phyloP scores from a whole-genome alignment of 768 basidiomycete species.

The Termitomyces sp. region DNA sequence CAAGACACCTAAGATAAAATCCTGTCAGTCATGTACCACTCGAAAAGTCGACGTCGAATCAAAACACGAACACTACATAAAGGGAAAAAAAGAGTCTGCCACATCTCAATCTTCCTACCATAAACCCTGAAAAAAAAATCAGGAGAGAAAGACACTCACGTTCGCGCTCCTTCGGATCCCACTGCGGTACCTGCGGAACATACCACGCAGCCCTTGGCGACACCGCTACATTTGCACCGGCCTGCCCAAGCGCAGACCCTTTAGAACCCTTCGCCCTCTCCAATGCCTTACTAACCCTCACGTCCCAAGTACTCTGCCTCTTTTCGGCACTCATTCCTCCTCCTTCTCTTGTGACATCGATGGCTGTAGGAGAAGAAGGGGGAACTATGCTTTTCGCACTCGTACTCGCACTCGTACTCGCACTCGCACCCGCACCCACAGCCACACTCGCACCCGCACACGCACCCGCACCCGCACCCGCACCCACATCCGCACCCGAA shows the following conservation, averaged over 20 bases:
- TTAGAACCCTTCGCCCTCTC: slow-evolving; percentile 1
- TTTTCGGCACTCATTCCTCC: not conserved
- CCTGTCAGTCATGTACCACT: not conserved
- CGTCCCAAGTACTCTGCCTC: slow-evolving; percentile 7
- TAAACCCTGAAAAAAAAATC: too few species aligned
- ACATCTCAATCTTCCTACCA: too few species aligned
- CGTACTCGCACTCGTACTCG: too few species aligned
- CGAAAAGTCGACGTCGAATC: not conserved
- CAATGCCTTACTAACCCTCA: slow-evolving; percentile 10
- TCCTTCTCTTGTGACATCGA: not conserved
- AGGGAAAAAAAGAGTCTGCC: not conserved
- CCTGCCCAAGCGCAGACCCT: not conserved
- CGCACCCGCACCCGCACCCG: too few species aligned
- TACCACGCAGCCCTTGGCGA: not conserved
- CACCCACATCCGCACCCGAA: too few species aligned
- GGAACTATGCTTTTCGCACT: not conserved
- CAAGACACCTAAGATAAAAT: not conserved
- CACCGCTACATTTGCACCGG: not conserved
- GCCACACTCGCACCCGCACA: too few species aligned
- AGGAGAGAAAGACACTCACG: not conserved
- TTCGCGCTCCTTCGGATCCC: not conserved
- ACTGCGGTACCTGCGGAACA: slow-evolving; percentile 1
- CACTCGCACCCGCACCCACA: too few species aligned
- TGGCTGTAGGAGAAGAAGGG: not conserved
- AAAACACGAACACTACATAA: not conserved